Conservation (phyloP, 2,329 filamentous ascomycete species). For the Neoascochyta sp. region DNA sequence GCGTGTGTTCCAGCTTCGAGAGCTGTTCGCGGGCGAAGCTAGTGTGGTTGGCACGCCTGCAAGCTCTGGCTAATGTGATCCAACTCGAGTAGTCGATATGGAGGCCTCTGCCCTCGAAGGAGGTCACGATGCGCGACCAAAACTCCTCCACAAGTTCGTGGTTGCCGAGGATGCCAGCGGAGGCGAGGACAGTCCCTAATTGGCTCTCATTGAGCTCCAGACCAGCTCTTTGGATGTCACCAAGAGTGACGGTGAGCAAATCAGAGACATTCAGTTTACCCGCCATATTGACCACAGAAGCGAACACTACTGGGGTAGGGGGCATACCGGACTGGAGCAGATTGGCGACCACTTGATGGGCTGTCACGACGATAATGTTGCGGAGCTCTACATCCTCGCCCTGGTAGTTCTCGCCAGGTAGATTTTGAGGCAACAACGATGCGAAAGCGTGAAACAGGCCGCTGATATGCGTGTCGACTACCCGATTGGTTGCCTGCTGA, state of each 20-base stretch:
- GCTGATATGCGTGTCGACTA: constrained; percentile 38
- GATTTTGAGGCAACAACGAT: constrained; percentile 21
- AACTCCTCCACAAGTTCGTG: constrained; percentile 23
- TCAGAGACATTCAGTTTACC: constrained; percentile 23
- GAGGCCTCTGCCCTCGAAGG: constrained; percentile 18
- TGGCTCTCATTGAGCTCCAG: constrained; percentile 20
- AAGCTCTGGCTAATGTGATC: constrained; percentile 32
- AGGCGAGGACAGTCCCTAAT: constrained; percentile 21
- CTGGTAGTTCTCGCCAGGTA: constrained; percentile 13
- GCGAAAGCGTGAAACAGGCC: constrained; percentile 37
- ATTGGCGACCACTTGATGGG: constrained; percentile 20
- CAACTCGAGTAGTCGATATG: constrained; percentile 29
- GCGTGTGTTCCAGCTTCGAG: constrained; percentile 20
- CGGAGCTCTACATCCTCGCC: constrained; percentile 18
- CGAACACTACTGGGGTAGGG: constrained; percentile 16
- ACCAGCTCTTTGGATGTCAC: constrained; percentile 20
- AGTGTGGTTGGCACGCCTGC: constrained; percentile 16
- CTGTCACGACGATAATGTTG: constrained; percentile 19
- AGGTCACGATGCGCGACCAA: constrained; percentile 26
- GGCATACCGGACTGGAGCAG: constrained; percentile 30
- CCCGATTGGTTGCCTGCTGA: constrained; percentile 37
- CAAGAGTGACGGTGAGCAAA: constrained; percentile 21
- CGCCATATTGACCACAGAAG: constrained; percentile 29
- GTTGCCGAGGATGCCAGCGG: constrained; percentile 27
- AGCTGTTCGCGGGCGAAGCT: constrained; percentile 28